phyloP scores from a whole-genome alignment of 208 protist genomes.

The Phytomonas francai region DNA sequence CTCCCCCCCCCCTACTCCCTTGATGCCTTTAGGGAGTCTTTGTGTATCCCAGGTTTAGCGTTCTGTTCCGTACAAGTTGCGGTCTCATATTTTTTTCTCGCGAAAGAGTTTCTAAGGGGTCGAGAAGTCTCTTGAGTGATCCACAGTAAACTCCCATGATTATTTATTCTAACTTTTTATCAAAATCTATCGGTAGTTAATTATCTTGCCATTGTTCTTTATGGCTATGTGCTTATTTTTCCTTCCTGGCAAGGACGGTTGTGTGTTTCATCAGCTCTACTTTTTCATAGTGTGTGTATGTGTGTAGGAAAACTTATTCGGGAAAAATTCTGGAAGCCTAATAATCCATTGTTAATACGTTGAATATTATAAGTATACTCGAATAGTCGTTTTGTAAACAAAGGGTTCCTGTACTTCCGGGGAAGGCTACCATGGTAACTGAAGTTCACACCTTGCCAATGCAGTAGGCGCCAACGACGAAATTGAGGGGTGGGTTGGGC shows the following conservation, averaged over 20 bases:
- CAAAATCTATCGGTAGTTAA: constrained; percentile 8
- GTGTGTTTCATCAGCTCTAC: constrained; percentile 2
- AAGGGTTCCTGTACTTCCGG: constrained; percentile 40
- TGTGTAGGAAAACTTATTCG: constrained; percentile 8
- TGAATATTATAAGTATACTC: constrained; percentile 68
- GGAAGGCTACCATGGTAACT: constrained; percentile 37
- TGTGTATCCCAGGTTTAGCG: too few relatives aligned
- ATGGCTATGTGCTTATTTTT: background rate
- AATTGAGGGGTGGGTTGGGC: background rate
- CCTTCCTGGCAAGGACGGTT: background rate
- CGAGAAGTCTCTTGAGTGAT: too few relatives aligned
- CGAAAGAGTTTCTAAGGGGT: too few relatives aligned
- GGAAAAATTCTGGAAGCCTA: too few relatives aligned
- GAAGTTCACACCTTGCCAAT: constrained; percentile 8
- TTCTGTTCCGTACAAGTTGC: too few relatives aligned
- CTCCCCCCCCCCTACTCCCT: too few relatives aligned
- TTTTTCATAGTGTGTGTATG: background rate
- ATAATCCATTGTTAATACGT: too few relatives aligned
- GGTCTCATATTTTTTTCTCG: too few relatives aligned
- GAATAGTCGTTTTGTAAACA: constrained; percentile 42
- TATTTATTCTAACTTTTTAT: too few relatives aligned
- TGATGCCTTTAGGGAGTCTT: too few relatives aligned
- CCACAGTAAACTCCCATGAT: too few relatives aligned
- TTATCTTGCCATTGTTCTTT: constrained; percentile 6
- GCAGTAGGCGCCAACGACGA: background rate